These are phyloP conservation scores for Verticillium tricorpus DNA, from an alignment of 2,329 filamentous ascomycete genomes.

Conservation along the genomic window DNA sequence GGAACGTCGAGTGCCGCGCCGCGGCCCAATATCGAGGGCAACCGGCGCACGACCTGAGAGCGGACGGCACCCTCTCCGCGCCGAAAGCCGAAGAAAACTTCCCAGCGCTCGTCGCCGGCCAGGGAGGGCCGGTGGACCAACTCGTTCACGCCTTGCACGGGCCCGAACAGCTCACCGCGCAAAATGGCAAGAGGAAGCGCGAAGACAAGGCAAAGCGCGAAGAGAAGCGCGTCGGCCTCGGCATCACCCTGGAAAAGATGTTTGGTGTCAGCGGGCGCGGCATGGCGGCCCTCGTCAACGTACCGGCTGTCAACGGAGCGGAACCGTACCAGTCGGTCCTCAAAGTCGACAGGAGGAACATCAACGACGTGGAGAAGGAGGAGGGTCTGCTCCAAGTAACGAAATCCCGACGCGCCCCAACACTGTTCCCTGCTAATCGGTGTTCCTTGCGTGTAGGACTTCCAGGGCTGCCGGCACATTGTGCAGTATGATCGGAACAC, in stretches of 20 bases:
- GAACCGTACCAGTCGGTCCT: not conserved
- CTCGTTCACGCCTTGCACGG: not conserved
- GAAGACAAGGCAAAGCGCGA: not conserved
- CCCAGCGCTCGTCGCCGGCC: not conserved
- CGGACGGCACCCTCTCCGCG: not conserved
- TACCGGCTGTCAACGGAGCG: not conserved
- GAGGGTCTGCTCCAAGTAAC: constrained; percentile 6
- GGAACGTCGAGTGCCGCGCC: not conserved
- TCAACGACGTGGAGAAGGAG: constrained; percentile 2
- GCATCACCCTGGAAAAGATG: constrained; percentile 19
- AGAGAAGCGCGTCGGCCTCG: constrained; percentile 10
- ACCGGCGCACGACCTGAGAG: not conserved
- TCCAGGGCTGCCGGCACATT: not conserved
- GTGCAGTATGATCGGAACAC: not conserved
- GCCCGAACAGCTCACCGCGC: not conserved
- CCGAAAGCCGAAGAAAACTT: not conserved
- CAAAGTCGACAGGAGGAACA: not conserved
- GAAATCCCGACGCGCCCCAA: not conserved
- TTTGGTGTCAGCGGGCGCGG: constrained; percentile 22
- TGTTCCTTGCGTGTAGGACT: not conserved
- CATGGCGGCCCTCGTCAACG: constrained; percentile 13
- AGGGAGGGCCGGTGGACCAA: not conserved
- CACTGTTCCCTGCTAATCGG: not conserved
- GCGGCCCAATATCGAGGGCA: not conserved
- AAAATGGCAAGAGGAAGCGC: not conserved